Conservation (phyloP, 495 filamentous ascomycete species). For the Pyrenopolyporus hunteri region DNA sequence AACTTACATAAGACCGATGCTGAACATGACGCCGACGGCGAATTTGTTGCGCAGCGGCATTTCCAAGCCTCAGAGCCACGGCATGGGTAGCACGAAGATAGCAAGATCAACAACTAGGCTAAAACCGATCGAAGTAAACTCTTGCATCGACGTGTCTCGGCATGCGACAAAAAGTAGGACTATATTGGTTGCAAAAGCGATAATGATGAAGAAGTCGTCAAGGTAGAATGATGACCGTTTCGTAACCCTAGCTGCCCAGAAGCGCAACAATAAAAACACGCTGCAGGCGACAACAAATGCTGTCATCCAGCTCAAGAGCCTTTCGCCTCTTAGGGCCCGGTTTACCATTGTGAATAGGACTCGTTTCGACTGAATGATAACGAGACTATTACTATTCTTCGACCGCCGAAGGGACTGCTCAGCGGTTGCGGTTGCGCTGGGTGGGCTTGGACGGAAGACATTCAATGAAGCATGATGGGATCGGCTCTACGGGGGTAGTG, state of each 20-base stretch:
- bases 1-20: not conserved
- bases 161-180: too few species aligned
- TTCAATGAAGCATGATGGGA: too few species aligned
- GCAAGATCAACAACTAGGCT: not conserved
- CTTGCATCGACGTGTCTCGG: not conserved
- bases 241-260: not conserved
- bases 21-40: constrained; percentile 1
- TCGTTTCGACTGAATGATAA: not conserved
- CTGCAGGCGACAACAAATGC: not conserved
- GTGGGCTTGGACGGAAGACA: too few species aligned
- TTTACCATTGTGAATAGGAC: not conserved
- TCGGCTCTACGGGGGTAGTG: too few species aligned
- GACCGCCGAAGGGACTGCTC: too few species aligned
- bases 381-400: not conserved
- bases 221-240: not conserved
- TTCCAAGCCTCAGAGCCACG: not conserved
- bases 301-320: not conserved
- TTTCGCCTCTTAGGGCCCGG: not conserved
- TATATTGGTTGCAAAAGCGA: not conserved
- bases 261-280: not conserved
- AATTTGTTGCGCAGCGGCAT: constrained; percentile 3
- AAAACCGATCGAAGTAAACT: not conserved
- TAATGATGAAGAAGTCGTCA: not conserved
- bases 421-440: too few species aligned
- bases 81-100: not conserved